Conservation (phyloP, 176 grass and related monocot species). For the Juncus inflexus region DNA sequence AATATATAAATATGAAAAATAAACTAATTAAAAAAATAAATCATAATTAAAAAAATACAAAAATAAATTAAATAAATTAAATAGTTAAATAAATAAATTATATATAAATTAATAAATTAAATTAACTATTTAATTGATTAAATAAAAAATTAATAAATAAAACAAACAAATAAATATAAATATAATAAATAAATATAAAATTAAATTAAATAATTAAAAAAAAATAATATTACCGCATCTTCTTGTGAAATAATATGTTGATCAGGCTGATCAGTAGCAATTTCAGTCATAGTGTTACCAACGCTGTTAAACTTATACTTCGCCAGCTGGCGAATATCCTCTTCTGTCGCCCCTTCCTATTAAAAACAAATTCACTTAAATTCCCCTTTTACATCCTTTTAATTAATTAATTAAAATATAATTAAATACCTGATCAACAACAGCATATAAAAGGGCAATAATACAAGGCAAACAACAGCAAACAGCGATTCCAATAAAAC, state of each 20-base stretch:
- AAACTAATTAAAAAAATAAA: slow-evolving; percentile 10
- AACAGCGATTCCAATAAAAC: slow-evolving; percentile 85
- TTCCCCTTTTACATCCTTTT: neutral
- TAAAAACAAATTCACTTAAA: neutral
- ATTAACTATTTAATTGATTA: slow-evolving; percentile 11
- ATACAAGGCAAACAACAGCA: slow-evolving; percentile 98
- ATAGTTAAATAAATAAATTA: neutral
- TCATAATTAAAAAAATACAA: neutral
- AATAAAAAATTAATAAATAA: slow-evolving; percentile 8
- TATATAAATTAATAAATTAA: neutral
- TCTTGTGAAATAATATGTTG: slow-evolving; percentile 62
- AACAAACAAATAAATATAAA: neutral
- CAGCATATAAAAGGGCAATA: slow-evolving; percentile 83
- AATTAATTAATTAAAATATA: slow-evolving; percentile 2
- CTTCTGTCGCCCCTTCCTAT: slow-evolving; percentile 94
- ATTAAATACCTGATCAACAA: slow-evolving; percentile 68
- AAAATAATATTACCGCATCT: slow-evolving; percentile 63
- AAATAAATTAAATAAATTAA: neutral
- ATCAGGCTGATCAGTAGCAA: slow-evolving; percentile 54
- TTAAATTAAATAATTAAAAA: neutral
- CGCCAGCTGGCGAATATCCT: slow-evolving; percentile 73
- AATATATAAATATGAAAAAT: slow-evolving; percentile 4
- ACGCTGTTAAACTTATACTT: slow-evolving; percentile 63
- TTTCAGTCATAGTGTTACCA: slow-evolving; percentile 68
- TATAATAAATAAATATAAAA: slow-evolving; percentile 8